Conservation (phyloP, 495 filamentous ascomycete species). For the Symbiotaphrina buchneri region DNA sequence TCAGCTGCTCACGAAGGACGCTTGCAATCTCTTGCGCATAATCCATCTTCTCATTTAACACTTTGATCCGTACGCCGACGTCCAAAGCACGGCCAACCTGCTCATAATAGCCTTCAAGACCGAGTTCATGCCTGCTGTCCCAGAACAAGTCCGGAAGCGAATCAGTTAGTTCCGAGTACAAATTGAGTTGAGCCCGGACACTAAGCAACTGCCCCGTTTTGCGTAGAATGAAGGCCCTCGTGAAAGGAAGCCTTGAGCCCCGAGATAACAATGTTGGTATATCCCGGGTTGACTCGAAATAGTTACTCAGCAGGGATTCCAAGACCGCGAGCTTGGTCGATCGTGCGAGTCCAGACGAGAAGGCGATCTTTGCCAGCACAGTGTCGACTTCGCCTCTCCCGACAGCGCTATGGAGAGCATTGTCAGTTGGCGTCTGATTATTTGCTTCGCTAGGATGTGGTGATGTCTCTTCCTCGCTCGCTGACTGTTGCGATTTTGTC, state of each 20-base stretch:
- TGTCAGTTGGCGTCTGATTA: background rate
- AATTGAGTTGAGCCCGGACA: slow-evolving; percentile 79
- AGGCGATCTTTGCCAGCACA: slow-evolving; percentile 81
- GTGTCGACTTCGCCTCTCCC: slow-evolving; percentile 32
- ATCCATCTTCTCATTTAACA: slow-evolving; percentile 90
- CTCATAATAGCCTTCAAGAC: slow-evolving; percentile 78
- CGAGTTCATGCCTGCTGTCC: slow-evolving; percentile 72
- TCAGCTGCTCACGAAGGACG: slow-evolving; percentile 69
- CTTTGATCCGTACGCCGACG: slow-evolving; percentile 78
- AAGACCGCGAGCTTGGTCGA: slow-evolving; percentile 93
- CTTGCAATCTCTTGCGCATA: slow-evolving; percentile 91
- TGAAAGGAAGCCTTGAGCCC: slow-evolving; percentile 43
- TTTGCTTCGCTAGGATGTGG: background rate
- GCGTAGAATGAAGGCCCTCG: slow-evolving; percentile 56
- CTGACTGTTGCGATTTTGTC: slow-evolving; percentile 25
- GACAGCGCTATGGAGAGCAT: slow-evolving; percentile 4
- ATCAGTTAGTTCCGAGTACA: slow-evolving; percentile 93
- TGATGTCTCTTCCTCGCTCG: background rate
- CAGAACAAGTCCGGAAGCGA: slow-evolving; percentile 91
- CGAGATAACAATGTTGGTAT: slow-evolving; percentile 55
- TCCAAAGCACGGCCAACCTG: slow-evolving; percentile 78
- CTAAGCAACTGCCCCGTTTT: slow-evolving; percentile 88
- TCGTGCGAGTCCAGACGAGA: slow-evolving; percentile 83
- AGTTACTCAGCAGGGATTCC: slow-evolving; percentile 58
- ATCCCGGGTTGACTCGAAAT: slow-evolving; percentile 60